Evolutionary conservation across 2,329 filamentous ascomycete species (phyloP).

Genomic region (Aspergillus awamori): DNA sequence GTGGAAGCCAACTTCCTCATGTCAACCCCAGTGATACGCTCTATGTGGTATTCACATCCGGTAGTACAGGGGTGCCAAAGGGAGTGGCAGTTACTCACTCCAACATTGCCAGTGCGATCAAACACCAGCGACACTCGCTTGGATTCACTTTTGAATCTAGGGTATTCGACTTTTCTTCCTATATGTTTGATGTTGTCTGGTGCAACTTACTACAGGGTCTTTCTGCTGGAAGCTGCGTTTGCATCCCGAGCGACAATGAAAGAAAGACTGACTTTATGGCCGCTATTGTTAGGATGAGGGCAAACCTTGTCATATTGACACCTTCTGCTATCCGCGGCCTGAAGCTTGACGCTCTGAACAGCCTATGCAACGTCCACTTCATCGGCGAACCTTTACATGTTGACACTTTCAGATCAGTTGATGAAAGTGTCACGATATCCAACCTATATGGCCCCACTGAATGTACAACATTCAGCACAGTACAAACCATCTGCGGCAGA

Average conservation of each 20-base stretch:
- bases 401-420: background rate
- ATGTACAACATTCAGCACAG: background rate
- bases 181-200: background rate
- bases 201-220: background rate
- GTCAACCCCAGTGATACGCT: background rate
- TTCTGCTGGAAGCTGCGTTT: background rate
- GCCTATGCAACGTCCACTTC: no score
- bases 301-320: background rate
- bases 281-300: background rate
- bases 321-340: background rate
- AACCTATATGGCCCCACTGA: background rate
- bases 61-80: background rate
- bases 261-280: background rate
- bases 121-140: background rate
- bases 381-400: background rate
- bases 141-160: background rate
- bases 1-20: background rate
- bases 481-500: background rate
- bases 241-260: background rate
- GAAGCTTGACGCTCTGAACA: background rate
- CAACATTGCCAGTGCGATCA: background rate
- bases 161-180: background rate
- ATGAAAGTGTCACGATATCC: background rate
- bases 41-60: background rate
- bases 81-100: background rate